Evolutionary conservation across 176 grass and related monocot genomes (phyloP).

Genomic region (Oropetium thomaeum): DNA sequence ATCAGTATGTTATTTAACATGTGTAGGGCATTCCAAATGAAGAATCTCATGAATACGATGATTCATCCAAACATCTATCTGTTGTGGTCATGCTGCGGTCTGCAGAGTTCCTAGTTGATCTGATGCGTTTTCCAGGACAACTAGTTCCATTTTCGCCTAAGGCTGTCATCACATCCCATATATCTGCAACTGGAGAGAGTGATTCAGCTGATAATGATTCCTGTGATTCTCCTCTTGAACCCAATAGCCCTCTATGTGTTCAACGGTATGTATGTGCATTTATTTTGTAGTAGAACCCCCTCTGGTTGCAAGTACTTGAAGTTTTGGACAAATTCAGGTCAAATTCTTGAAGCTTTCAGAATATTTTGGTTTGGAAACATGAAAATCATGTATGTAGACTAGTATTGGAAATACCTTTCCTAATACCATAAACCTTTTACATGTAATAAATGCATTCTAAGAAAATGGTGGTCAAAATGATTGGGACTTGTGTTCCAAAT

Average conservation of each 20-base stretch:
- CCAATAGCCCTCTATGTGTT: slow-evolving; percentile 83
- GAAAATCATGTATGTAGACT: neutral
- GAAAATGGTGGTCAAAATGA: neutral
- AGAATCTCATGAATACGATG: slow-evolving; percentile 64
- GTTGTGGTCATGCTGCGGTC: slow-evolving; percentile 70
- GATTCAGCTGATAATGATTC: slow-evolving; percentile 96
- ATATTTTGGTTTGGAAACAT: neutral
- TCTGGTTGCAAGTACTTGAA: too few relatives aligned
- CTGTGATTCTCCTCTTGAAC: slow-evolving; percentile 96
- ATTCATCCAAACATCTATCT: slow-evolving; percentile 93
- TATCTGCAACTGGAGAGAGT: slow-evolving; percentile 83
- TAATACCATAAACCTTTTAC: neutral
- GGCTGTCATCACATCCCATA: slow-evolving; percentile 76
- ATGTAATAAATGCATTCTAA: neutral
- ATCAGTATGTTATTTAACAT: slow-evolving; percentile 33
- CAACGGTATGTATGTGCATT: slow-evolving; percentile 44
- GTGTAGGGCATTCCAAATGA: slow-evolving; percentile 82
- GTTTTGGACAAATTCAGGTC: too few relatives aligned
- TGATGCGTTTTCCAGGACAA: slow-evolving; percentile 96
- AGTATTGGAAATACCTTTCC: neutral
- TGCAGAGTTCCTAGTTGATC: slow-evolving; percentile 78
- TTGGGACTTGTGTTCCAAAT: slow-evolving; percentile 54
- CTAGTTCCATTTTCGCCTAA: slow-evolving; percentile 84
- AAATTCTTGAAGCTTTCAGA: too few relatives aligned
- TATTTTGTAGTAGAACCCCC: slow-evolving; percentile 10